Conservation (phyloP, 2,329 filamentous ascomycete species). For the Penicillium rolfsii region DNA sequence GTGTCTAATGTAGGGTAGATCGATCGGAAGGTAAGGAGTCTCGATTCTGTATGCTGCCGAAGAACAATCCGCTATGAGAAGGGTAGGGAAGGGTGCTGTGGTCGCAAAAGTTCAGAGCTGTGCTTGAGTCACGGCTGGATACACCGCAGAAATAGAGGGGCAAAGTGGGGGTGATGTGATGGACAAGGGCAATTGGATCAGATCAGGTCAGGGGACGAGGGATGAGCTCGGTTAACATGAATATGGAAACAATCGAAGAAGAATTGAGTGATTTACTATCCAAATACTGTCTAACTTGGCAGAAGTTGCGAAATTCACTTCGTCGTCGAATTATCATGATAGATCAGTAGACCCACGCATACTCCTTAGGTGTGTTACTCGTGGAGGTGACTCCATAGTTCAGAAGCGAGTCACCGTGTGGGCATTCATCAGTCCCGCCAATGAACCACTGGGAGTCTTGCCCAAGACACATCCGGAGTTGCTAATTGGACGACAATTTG, state of each 20-base stretch:
- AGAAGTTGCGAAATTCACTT: not conserved
- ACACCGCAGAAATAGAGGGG: slow-evolving; percentile 22
- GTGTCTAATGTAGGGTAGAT: not conserved
- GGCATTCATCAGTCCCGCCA: slow-evolving; percentile 25
- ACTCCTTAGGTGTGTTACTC: not conserved
- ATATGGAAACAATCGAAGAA: not conserved
- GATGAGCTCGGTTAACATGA: not conserved
- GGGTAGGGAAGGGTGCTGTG: not conserved
- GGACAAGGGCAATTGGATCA: not conserved
- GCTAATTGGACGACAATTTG: too few species aligned
- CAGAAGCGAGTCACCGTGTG: slow-evolving; percentile 22
- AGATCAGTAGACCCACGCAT: too few species aligned
- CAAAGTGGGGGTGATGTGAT: slow-evolving; percentile 21
- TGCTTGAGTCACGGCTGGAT: slow-evolving; percentile 5
- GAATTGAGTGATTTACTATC: too few species aligned
- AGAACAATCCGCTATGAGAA: not conserved
- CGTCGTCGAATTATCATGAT: too few species aligned
- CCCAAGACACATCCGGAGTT: too few species aligned
- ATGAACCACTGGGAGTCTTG: too few species aligned
- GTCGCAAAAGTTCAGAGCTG: not conserved
- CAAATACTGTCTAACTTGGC: too few species aligned
- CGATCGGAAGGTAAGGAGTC: not conserved
- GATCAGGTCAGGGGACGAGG: not conserved
- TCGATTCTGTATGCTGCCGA: not conserved
- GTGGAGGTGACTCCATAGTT: not conserved